phyloP scores from a whole-genome alignment of 352 stramenopile genomes.

The Aphanomyces astaci region DNA sequence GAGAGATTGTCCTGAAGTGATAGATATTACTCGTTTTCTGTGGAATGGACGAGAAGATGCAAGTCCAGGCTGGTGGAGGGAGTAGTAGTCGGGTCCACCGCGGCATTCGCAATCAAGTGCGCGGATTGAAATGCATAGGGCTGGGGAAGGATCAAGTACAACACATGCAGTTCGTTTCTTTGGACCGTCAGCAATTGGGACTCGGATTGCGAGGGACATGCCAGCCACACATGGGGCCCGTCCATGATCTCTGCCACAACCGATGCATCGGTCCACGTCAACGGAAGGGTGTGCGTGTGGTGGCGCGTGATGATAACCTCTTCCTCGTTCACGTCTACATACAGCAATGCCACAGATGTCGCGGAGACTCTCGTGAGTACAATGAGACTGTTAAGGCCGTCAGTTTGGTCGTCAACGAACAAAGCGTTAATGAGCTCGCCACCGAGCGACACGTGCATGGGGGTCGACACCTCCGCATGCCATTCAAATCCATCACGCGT shows the following conservation, averaged over 20 bases:
- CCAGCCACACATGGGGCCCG: background rate
- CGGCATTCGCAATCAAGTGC: background rate
- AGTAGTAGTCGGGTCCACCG: background rate
- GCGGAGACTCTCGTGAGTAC: background rate
- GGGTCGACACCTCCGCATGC: background rate
- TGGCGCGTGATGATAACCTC: background rate
- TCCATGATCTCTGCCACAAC: background rate
- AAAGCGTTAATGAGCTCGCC: background rate
- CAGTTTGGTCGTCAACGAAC: background rate
- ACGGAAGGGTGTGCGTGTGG: background rate
- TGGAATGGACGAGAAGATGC: conserved; percentile 1
- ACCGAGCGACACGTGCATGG: background rate
- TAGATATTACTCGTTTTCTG: background rate
- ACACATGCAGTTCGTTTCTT: background rate
- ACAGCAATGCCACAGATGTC: background rate
- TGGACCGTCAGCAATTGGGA: background rate
- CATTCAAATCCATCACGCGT: background rate
- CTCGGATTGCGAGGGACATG: background rate
- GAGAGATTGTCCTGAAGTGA: no score
- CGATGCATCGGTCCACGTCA: background rate
- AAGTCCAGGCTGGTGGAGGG: background rate
- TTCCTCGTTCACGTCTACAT: background rate
- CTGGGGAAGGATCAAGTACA: background rate
- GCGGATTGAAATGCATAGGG: background rate
- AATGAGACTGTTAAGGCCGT: background rate